These are phyloP conservation scores for Eimeria acervulina DNA, from an alignment of 169 alveolate species.

Conservation along the genomic window DNA sequence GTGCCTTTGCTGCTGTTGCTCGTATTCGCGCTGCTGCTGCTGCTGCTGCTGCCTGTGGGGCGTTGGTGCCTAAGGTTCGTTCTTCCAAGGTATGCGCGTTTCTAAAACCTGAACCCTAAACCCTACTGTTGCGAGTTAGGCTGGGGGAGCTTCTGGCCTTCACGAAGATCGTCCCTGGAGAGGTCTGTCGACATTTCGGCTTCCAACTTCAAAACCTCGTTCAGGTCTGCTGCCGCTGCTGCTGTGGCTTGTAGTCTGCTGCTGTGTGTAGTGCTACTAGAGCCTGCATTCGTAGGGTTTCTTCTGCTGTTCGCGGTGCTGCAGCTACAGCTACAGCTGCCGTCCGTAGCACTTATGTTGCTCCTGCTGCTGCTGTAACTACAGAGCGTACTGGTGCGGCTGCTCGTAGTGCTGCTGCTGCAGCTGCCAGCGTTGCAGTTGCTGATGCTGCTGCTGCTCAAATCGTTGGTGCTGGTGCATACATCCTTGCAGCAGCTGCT, in stretches of 20 bases:
- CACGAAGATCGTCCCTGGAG: neutral
- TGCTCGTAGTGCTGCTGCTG: neutral
- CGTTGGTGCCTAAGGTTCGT: neutral
- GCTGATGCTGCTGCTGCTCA: neutral
- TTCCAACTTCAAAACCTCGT: neutral
- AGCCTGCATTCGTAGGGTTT: neutral
- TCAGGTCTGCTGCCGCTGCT: slow-evolving; percentile 39
- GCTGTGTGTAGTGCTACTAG: neutral
- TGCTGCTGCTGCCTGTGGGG: no score
- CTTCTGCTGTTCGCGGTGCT: neutral
- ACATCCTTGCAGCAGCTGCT: slow-evolving; percentile 1
- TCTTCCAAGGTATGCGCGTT: neutral
- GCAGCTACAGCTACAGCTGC: slow-evolving; percentile 54
- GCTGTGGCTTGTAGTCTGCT: neutral
- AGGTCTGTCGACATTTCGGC: slow-evolving; percentile 22
- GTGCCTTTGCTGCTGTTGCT: neutral
- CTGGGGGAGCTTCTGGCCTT: slow-evolving; percentile 54
- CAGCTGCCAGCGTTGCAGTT: neutral
- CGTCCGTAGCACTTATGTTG: neutral
- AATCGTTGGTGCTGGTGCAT: no score
- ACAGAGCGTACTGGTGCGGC: neutral
- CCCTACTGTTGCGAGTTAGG: neutral
- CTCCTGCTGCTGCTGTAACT: slow-evolving; percentile 27
- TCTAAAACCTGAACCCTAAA: slow-evolving; percentile 24
- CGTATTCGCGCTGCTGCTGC: no score